Evolutionary conservation across 2,329 filamentous ascomycete species (phyloP).

Genomic region (Aspergillus tanneri): DNA sequence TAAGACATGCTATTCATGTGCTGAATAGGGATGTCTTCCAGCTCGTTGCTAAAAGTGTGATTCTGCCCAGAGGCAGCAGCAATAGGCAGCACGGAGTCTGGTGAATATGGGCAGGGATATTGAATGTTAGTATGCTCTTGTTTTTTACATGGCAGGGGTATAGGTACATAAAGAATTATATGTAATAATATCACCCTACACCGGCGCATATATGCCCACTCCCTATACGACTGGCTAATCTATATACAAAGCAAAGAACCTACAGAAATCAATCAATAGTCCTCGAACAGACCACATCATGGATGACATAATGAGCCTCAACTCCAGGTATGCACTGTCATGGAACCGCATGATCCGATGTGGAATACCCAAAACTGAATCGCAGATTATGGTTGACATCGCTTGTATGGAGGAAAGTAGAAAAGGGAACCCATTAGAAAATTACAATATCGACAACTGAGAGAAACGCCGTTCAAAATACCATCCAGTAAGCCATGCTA

Average conservation of each 20-base stretch:
- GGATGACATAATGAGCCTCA: slow-evolving; percentile 1
- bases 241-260: neutral
- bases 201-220: no score
- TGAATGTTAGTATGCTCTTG: neutral
- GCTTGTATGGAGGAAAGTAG: no score
- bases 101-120: neutral
- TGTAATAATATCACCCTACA: no score
- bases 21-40: neutral
- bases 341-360: neutral
- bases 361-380: no score
- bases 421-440: no score
- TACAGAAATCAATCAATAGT: neutral
- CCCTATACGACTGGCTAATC: neutral
- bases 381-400: no score
- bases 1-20: neutral
- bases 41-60: neutral
- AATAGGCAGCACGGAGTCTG: neutral
- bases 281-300: neutral
- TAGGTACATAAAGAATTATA: no score
- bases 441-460: no score
- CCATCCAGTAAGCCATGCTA: neutral
- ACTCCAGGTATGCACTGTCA: slow-evolving; percentile 11
- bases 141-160: no score
- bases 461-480: neutral
- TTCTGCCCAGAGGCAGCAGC: neutral